Evolutionary conservation across 2,329 filamentous ascomycete species (phyloP).

Genomic region (Neoscytalidium dimidiatum): DNA sequence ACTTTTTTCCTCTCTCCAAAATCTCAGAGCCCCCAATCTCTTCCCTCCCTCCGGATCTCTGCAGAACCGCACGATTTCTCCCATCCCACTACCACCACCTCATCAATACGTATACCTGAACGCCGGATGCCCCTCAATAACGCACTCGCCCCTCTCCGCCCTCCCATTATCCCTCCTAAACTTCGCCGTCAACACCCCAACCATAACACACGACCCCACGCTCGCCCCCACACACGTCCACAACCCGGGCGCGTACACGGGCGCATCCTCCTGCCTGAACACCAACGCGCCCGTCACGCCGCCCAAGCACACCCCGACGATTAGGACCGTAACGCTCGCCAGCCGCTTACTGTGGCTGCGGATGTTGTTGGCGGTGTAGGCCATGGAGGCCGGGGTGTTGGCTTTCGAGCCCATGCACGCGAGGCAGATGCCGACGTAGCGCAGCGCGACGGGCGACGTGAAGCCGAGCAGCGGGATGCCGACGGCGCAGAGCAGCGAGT

Average conservation of each 20-base stretch:
- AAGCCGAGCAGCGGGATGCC: conserved; percentile 64
- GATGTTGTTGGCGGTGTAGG: not conserved
- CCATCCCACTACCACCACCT: no score
- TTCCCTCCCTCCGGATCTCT: no score
- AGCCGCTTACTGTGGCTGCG: not conserved
- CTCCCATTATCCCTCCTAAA: not conserved
- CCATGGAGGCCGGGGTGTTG: not conserved
- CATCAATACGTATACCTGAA: conserved; percentile 24
- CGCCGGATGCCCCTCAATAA: not conserved
- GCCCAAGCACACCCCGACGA: not conserved
- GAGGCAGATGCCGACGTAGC: conserved; percentile 77
- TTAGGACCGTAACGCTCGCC: not conserved
- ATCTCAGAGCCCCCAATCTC: no score
- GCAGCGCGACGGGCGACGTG: conserved; percentile 60
- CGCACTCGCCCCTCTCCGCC: not conserved
- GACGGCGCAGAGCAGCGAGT: conserved; percentile 35
- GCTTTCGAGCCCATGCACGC: conserved; percentile 61
- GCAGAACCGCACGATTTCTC: no score
- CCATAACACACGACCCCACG: not conserved
- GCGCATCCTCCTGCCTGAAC: not conserved
- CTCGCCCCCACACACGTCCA: not conserved
- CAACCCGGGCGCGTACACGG: not conserved
- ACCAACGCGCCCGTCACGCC: not conserved
- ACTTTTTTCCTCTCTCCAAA: no score
- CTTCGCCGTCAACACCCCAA: not conserved